phyloP scores from a whole-genome alignment of 2,329 filamentous ascomycete genomes.

The Penicillium sumatraense region DNA sequence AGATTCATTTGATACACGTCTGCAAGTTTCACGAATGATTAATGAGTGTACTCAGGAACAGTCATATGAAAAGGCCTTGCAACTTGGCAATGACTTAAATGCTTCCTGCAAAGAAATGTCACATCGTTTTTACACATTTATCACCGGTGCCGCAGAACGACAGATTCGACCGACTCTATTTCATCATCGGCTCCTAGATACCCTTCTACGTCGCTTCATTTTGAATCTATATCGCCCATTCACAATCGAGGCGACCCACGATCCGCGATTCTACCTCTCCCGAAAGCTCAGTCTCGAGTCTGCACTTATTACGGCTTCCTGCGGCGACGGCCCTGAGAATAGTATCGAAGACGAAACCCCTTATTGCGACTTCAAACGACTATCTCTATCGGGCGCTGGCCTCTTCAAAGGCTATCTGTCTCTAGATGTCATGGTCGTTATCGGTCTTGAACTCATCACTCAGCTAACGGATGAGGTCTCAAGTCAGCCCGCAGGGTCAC shows the following conservation, averaged over 20 bases:
- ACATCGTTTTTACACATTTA: slow-evolving; percentile 2
- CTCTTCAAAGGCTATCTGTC: slow-evolving; percentile 21
- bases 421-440: slow-evolving; percentile 18
- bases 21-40: slow-evolving; percentile 15
- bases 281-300: slow-evolving; percentile 25
- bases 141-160: neutral
- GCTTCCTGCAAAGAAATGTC: slow-evolving; percentile 20
- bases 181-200: slow-evolving; percentile 20
- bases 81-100: slow-evolving; percentile 14
- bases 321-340: slow-evolving; percentile 4
- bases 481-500: neutral
- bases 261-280: slow-evolving; percentile 23
- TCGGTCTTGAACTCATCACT: slow-evolving; percentile 18
- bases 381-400: slow-evolving; percentile 18
- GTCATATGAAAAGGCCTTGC: slow-evolving; percentile 20
- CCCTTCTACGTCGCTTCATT: slow-evolving; percentile 16
- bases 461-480: slow-evolving; percentile 22
- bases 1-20: slow-evolving; percentile 13
- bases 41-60: slow-evolving; percentile 16
- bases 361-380: slow-evolving; percentile 19
- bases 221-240: slow-evolving; percentile 24
- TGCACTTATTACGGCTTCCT: slow-evolving; percentile 16
- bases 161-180: slow-evolving; percentile 12
- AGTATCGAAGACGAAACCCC: neutral
- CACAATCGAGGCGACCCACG: slow-evolving; percentile 14